A percentile compares a stretch with the other conserved stretches of the same genome.
These are phyloP conservation scores for Penicillium hordei DNA, from an alignment of 2,329 filamentous ascomycete species.

Conservation along the genomic window DNA sequence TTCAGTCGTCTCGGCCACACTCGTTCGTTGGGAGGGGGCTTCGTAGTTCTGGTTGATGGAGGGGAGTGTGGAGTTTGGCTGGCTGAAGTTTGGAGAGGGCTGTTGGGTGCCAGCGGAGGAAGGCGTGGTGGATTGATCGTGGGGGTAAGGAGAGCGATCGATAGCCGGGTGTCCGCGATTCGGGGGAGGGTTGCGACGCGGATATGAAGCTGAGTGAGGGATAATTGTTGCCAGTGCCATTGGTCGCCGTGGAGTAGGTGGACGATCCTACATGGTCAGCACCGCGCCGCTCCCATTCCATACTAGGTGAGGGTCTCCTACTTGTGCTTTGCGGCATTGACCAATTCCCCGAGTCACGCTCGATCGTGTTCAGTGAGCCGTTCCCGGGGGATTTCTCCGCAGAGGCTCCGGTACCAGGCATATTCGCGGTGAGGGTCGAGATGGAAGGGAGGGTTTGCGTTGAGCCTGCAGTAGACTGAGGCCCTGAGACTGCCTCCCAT, in stretches of 20 bases:
- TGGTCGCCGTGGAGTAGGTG: conserved; percentile 50
- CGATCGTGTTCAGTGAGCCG: conserved; percentile 46
- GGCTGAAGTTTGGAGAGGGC: conserved; percentile 42
- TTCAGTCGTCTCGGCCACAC: conserved; percentile 44
- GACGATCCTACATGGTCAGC: conserved; percentile 45
- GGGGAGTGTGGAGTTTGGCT: conserved; percentile 50
- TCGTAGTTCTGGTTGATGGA: conserved; percentile 62
- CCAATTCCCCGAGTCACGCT: conserved; percentile 61
- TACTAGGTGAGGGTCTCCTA: conserved; percentile 35
- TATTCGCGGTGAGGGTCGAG: conserved; percentile 48
- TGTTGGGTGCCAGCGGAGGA: conserved; percentile 40
- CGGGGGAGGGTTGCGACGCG: conserved; percentile 49
- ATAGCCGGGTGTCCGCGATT: conserved; percentile 41
- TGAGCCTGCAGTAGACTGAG: conserved; percentile 35
- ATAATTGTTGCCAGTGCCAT: conserved; percentile 45
- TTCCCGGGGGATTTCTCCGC: conserved; percentile 46
- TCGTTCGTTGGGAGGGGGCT: conserved; percentile 46
- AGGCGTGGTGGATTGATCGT: conserved; percentile 41
- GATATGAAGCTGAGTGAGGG: conserved; percentile 46
- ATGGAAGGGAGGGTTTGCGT: conserved; percentile 50
- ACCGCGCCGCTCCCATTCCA: conserved; percentile 16
- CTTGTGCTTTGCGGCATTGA: conserved; percentile 60
- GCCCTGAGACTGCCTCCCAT: conserved; percentile 43
- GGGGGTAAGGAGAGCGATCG: conserved; percentile 44
- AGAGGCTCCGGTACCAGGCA: conserved; percentile 33